Percentiles rank a stretch among this genome's conserved stretches.
phyloP scores from a whole-genome alignment of 2,329 filamentous ascomycete species.

The Rhinocladiella similis region DNA sequence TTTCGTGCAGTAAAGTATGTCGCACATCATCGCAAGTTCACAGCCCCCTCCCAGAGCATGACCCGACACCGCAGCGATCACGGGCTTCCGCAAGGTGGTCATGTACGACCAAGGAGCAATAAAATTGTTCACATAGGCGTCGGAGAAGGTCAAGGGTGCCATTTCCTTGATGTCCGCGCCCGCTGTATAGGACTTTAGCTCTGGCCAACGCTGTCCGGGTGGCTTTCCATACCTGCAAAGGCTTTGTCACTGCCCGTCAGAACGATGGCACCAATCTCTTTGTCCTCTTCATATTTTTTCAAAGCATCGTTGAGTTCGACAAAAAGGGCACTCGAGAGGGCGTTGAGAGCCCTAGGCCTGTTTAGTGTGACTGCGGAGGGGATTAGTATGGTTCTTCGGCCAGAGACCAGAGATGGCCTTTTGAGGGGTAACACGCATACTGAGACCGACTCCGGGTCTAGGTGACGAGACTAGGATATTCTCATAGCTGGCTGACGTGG shows the following conservation, averaged over 20 bases:
- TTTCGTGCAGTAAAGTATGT: slow-evolving; percentile 87
- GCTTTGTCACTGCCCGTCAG: slow-evolving; percentile 87
- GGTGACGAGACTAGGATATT: slow-evolving; percentile 80
- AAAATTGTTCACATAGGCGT: slow-evolving; percentile 86
- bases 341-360: slow-evolving; percentile 93
- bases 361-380: slow-evolving; percentile 70
- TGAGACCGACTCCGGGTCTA: slow-evolving; percentile 84
- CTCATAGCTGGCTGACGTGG: slow-evolving; percentile 62
- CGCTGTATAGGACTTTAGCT: slow-evolving; percentile 46
- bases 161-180: slow-evolving; percentile 99
- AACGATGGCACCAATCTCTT: slow-evolving; percentile 72
- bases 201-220: slow-evolving; percentile 6
- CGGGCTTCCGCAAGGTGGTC: slow-evolving; percentile 83
- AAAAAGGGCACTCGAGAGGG: slow-evolving; percentile 87
- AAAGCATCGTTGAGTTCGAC: slow-evolving; percentile 82
- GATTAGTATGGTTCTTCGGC: neutral
- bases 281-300: slow-evolving; percentile 66
- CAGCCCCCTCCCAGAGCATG: slow-evolving; percentile 94
- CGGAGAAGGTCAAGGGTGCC: slow-evolving; percentile 84
- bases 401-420: neutral
- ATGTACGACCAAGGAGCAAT: slow-evolving; percentile 93
- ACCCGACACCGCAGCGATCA: slow-evolving; percentile 91
- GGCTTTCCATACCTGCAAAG: slow-evolving; percentile 63
- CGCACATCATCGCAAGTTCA: slow-evolving; percentile 96
- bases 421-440: slow-evolving; percentile 51